A percentile compares a stretch with the other conserved stretches of the same genome.
phyloP scores from a whole-genome alignment of 257 asterid genomes.

The Forsythia suspensa region DNA sequence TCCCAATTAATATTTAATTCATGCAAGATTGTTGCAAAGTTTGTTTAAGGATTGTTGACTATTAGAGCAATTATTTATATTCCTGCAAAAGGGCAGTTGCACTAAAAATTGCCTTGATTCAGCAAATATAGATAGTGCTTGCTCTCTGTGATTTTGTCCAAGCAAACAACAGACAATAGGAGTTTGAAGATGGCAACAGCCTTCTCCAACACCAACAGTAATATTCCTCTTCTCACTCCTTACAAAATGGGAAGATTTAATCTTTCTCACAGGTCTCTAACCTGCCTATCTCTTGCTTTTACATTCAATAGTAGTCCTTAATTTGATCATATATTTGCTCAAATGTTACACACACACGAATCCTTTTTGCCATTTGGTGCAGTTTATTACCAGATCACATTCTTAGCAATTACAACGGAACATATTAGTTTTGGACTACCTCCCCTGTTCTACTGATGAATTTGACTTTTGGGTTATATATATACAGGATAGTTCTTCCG shows the following conservation, averaged over 20 bases:
- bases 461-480: background rate
- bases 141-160: background rate
- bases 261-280: constrained; percentile 1
- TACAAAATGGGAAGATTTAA: background rate
- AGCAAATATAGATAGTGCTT: background rate
- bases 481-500: constrained; percentile 36
- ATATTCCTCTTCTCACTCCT: background rate
- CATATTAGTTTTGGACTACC: background rate
- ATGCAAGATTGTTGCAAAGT: background rate
- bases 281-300: background rate
- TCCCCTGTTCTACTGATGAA: background rate
- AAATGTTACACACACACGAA: too few species aligned
- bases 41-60: background rate
- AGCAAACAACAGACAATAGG: background rate
- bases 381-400: too few species aligned
- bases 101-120: background rate
- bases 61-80: too few species aligned
- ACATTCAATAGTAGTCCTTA: background rate
- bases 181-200: background rate
- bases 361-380: too few species aligned
- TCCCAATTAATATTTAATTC: too few species aligned
- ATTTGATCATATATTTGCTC: too few species aligned
- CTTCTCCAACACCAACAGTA: background rate
- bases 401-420: too few species aligned
- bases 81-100: background rate